Base-by-base conservation (phyloP, 495 filamentous ascomycete species). In the Penicillium waksmanii region DNA sequence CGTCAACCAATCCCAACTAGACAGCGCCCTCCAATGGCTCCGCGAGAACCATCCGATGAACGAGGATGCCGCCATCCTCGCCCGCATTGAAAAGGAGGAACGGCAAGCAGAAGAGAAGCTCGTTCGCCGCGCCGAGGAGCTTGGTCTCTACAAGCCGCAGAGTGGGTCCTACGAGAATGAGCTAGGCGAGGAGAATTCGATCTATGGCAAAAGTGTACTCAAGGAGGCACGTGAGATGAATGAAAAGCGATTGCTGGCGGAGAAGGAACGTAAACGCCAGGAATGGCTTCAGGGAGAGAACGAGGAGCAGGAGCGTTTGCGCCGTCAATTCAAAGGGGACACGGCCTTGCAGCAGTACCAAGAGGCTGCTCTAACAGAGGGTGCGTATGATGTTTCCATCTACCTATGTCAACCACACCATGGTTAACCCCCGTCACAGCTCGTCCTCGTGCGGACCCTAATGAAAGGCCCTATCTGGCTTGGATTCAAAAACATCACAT, bases 21-120 rank as follows among this genome's bases (percentile, higher is more conserved):
- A 80, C 21, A 74, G 66, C 42, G 92, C 81, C 0, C 73, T 96
- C 51, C 66, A 76, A 47, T 96, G 89, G 73, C 80, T 97, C 9
- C 87, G 93, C 25, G 67, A 71, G 19, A 79, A 82, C 27, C 82
- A 89, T 35, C 86, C 89, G 0, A 74, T 96, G 5, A 90, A 97
- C 56, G 93, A 97, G 67, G 81, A 93, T 59, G 82, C 78, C 6
- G 83, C 83, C 0, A 84, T 86, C 6, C 57, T 92, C 33, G 78
- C 76, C 3, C 85, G 84, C 44, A 74, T 90, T 34, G 89, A 90
- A 60, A 75, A 73, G 42, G 86, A 87, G 65, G 77, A 84, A 27
- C 63, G 58, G 8, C 68, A 75, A 51, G 70, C 71, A 34, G 71
- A 79, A 38, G 65, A 78, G 58, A 71, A 78, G 50, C 63, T 82